Evolutionary conservation across 2,329 filamentous ascomycete genomes (phyloP).

Genomic region (Mariannaea sp.): DNA sequence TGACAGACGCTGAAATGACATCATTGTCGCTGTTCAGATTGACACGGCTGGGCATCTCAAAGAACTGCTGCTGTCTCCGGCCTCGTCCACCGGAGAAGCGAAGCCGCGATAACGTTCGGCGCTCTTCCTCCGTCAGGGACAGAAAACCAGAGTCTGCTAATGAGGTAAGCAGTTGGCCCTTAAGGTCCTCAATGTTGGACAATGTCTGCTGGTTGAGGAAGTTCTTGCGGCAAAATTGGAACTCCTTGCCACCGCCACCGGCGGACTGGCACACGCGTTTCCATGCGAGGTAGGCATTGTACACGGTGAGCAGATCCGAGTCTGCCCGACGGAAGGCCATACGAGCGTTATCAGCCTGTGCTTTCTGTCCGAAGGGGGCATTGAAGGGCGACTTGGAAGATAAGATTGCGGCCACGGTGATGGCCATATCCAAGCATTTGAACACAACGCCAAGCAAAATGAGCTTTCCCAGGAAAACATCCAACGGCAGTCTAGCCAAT

Average conservation of each 20-base stretch:
- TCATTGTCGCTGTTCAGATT: slow-evolving; percentile 82
- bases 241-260: slow-evolving; percentile 69
- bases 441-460: slow-evolving; percentile 86
- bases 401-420: slow-evolving; percentile 90
- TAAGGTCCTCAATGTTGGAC: slow-evolving; percentile 91
- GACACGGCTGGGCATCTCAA: slow-evolving; percentile 76
- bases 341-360: slow-evolving; percentile 80
- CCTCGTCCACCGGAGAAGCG: slow-evolving; percentile 60
- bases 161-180: slow-evolving; percentile 84
- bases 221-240: slow-evolving; percentile 92
- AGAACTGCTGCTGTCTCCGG: slow-evolving; percentile 73
- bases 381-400: slow-evolving; percentile 95
- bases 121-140: slow-evolving; percentile 73
- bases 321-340: slow-evolving; percentile 82
- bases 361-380: slow-evolving; percentile 80
- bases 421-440: slow-evolving; percentile 86
- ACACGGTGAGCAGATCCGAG: slow-evolving; percentile 89
- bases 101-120: slow-evolving; percentile 67
- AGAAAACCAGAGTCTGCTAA: slow-evolving; percentile 87
- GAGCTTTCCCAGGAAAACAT: slow-evolving; percentile 93
- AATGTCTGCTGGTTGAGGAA: slow-evolving; percentile 89
- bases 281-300: slow-evolving; percentile 93
- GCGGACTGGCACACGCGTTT: slow-evolving; percentile 76
- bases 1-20: slow-evolving; percentile 75
- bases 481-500: slow-evolving; percentile 84